Evolutionary conservation across 352 stramenopile species (phyloP), one percentile per base, ranked within the genome.

Genomic region (Pythium insidiosum): DNA sequence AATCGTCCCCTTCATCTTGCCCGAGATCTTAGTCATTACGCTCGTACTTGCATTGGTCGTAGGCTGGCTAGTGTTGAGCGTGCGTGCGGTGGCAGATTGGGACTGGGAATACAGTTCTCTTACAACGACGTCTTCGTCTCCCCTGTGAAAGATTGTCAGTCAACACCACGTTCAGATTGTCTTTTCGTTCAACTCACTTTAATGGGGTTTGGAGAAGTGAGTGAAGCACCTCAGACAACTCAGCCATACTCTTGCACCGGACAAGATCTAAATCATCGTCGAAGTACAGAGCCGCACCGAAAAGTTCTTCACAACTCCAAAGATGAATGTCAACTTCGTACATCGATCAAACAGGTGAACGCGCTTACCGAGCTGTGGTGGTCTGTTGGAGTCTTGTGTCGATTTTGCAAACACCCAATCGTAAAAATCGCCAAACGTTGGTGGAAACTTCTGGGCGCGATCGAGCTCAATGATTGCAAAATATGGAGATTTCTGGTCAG

Each of bases 201-300:
- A 86, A 55, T 3, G 54, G 39, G 16, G 62, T 48, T 4, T 52
- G 33, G 21, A 81, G 58, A 18, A 84, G 43, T 5, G 38, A 23
- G 15, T 42, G 39, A 18, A 88, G 41, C 6, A 2, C 66, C 5
- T 42, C 37, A 4, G 69, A 70, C 7, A 59, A 58, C 18, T 86
- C 68, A 26, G 41, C 50, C 37, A 84, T 66, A 51, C 73, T 88
- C 22, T 66, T 61, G 23, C 76, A 88, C 23, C 73, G 73, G 20
- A 63, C 75, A 25, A 76, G 76, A 38, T 83, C 66, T 22, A 84
- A 38, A 36, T 67, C 52, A 23, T 84, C 53, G 19, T 88, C 68
- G 26, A 88, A 88, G 45, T 69, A 84, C 46, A 86, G 66, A 6
- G 82, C 61, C 11, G 68, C 45, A 4, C 71, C 76, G 45, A 74